Percentiles rank a stretch among this genome's conserved stretches.
Conservation (phyloP, 768 basidiomycete species). For the Lyophyllum shimeji region DNA sequence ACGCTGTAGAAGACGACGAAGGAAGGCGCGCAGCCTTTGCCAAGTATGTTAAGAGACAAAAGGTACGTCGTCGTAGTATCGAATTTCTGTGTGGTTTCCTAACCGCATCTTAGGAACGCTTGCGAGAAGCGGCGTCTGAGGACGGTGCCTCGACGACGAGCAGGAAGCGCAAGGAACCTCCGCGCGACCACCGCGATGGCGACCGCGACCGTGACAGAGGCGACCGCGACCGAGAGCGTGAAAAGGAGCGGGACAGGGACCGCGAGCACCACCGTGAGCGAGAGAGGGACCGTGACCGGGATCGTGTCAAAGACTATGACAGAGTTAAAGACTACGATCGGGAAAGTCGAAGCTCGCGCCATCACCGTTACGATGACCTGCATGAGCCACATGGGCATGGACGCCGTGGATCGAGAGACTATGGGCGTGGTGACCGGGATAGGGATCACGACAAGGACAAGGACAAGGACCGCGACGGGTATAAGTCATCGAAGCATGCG, state of each 20-base stretch:
- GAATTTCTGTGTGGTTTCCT: not conserved
- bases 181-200: constrained; percentile 47
- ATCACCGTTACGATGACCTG: constrained; percentile 52
- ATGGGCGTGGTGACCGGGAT: constrained; percentile 36
- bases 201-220: constrained; percentile 45
- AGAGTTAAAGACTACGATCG: constrained; percentile 29
- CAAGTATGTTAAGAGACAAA: constrained; percentile 90
- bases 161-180: constrained; percentile 77
- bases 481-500: constrained; percentile 43
- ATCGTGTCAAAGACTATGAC: constrained; percentile 26
- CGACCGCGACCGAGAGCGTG: constrained; percentile 30
- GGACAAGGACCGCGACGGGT: constrained; percentile 39
- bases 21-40: constrained; percentile 75
- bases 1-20: constrained; percentile 88
- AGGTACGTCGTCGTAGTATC: constrained; percentile 45
- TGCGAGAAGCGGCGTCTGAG: constrained; percentile 75
- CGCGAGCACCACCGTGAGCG: constrained; percentile 32
- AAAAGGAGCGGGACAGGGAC: constrained; percentile 32
- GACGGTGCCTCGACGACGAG: constrained; percentile 84
- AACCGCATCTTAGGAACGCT: constrained; percentile 56
- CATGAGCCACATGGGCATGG: constrained; percentile 25
- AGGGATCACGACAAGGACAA: constrained; percentile 41
- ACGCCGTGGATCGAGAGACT: constrained; percentile 42
- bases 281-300: constrained; percentile 32
- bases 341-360: constrained; percentile 40